A percentile compares a stretch with the other conserved stretches of the same genome.
phyloP scores from a whole-genome alignment of 2,329 filamentous ascomycete genomes.

The Botrytis fragariae region DNA sequence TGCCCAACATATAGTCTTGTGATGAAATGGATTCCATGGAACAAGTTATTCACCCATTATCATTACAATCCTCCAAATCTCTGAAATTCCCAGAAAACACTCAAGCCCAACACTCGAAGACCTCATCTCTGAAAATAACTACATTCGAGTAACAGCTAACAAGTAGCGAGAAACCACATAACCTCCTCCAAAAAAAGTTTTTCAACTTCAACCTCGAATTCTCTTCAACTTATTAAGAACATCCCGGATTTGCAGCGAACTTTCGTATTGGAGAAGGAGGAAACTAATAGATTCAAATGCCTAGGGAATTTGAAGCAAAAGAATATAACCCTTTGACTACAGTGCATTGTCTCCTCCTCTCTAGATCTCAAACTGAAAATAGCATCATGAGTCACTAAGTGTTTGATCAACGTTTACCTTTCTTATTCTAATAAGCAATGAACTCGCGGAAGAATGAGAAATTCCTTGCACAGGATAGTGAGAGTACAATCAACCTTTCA shows the following conservation, averaged over 20 bases:
- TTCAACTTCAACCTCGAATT: not conserved
- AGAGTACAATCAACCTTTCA: not conserved
- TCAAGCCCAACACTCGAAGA: not conserved
- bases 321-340: not conserved
- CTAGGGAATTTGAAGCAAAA: rapidly evolving
- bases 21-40: not conserved
- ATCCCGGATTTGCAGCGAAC: not conserved
- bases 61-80: not conserved
- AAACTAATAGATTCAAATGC: not conserved
- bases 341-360: not conserved
- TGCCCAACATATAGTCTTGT: too few species aligned
- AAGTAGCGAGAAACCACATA: not conserved
- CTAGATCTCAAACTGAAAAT: not conserved
- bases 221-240: not conserved
- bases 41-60: not conserved
- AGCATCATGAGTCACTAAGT: not conserved
- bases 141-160: not conserved
- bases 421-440: not conserved
- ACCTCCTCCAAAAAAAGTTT: too few species aligned
- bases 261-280: not conserved
- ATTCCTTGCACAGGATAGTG: not conserved
- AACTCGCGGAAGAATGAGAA: not conserved
- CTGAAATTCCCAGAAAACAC: not conserved
- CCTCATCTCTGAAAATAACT: not conserved
- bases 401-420: not conserved